Evolutionary conservation across 2,329 filamentous ascomycete genomes (phyloP).

Genomic region (Epichloe bromicola): DNA sequence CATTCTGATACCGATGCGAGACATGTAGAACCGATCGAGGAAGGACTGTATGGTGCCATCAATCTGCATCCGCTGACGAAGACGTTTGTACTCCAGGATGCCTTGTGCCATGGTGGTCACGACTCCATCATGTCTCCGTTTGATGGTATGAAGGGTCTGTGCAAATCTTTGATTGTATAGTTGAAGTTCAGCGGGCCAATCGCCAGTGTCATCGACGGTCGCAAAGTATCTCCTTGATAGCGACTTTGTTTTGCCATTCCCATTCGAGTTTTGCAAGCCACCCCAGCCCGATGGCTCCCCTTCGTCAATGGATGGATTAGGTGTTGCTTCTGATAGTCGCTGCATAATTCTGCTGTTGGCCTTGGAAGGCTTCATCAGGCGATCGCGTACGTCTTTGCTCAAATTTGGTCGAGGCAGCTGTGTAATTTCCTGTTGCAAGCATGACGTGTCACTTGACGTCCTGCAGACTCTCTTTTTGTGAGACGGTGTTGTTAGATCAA

Average conservation of each 20-base stretch:
- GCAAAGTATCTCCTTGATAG: constrained; percentile 62
- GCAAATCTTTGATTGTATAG: constrained; percentile 91
- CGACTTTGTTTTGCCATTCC: constrained; percentile 37
- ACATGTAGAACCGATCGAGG: constrained; percentile 99
- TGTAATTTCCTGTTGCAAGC: constrained; percentile 67
- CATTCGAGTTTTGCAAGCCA: constrained; percentile 28
- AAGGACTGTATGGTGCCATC: constrained; percentile 96
- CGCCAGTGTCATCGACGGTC: constrained; percentile 71
- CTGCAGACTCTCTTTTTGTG: not conserved
- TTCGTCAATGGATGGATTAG: constrained; percentile 77
- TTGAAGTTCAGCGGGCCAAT: constrained; percentile 89
- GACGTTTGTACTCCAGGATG: constrained; percentile 95
- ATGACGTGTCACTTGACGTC: constrained; percentile 1
- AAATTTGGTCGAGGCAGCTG: constrained; percentile 67
- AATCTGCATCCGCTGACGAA: constrained; percentile 93
- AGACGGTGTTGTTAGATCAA: not conserved
- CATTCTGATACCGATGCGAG: constrained; percentile 97
- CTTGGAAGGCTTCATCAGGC: constrained; percentile 58
- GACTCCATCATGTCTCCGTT: constrained; percentile 88
- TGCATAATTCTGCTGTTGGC: constrained; percentile 47
- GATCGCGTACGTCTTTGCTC: constrained; percentile 60
- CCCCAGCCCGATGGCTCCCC: constrained; percentile 61
- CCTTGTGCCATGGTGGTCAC: constrained; percentile 97
- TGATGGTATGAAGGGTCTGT: constrained; percentile 82
- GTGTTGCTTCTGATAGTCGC: constrained; percentile 69